A percentile compares a stretch with the other conserved stretches of the same genome.
phyloP scores from a whole-genome alignment of 495 filamentous ascomycete genomes.

The Bacidia rubella region DNA sequence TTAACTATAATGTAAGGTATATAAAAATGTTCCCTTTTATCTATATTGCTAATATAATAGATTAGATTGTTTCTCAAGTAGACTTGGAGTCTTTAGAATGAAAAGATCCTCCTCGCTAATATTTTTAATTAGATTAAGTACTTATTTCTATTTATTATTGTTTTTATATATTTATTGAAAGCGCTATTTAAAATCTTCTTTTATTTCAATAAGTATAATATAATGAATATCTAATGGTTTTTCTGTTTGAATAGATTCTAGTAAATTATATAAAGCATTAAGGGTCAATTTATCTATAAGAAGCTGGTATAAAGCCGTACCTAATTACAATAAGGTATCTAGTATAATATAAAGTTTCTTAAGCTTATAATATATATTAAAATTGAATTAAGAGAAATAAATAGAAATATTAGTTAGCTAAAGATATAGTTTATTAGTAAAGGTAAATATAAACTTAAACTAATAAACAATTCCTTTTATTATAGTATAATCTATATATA shows the following conservation, averaged over 20 bases:
- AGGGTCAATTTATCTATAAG: neutral
- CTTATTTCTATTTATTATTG: no score
- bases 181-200: no score
- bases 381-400: neutral
- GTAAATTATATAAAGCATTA: neutral
- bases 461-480: neutral
- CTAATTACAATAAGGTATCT: neutral
- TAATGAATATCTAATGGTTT: no score
- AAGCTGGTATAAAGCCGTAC: neutral
- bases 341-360: neutral
- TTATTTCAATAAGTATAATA: no score
- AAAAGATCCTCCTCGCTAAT: no score
- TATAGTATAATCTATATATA: neutral
- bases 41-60: neutral
- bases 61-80: neutral
- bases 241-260: no score
- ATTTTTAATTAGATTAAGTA: no score
- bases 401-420: neutral
- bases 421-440: neutral
- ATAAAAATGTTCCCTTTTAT: neutral
- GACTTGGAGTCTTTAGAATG: neutral
- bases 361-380: neutral
- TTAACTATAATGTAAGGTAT: neutral
- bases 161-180: no score
- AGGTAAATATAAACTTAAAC: neutral